Evolutionary conservation across 208 protist genomes (phyloP), one percentile per base, ranked within the genome.

Genomic region (Acanthamoeba royreba): DNA sequence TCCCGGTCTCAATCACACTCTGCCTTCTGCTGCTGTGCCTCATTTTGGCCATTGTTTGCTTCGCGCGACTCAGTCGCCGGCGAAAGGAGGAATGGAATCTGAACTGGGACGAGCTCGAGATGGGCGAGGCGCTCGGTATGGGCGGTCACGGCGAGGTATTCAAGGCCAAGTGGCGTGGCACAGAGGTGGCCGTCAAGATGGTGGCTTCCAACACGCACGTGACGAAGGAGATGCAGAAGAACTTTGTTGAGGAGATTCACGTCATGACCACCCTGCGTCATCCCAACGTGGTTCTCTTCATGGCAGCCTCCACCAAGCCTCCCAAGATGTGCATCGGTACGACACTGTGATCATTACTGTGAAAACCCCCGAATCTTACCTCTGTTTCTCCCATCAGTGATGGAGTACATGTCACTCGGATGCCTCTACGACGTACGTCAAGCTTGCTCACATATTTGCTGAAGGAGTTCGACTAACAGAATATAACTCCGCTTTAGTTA

Each of bases 151-250:
- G 79, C 43, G 79, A 87, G 55, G 85, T 91, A 4, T 72, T 72
- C 35, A 66, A 72, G 85, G 85, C 85, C 52, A 2, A 40, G 22
- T 91, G 85, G 85, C 40, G 42, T 33, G 85, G 85, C 15, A 91
- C 85, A 33, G 85, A 74, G 8, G 85, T 91, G 46, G 85, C 85
- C 1, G 85, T 91, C 2, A 91, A 91, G 35, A 25, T 87, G 79
- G 42, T 87, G 5, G 79, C 79, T 8, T 35, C 46, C 5, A 45
- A 25, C 46, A n/a, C 53, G 53, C 25, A 31, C 13, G 17, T 87
- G 25, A 40, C 33, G 13, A 87, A 87, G 43, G 42, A 43, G 43
- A 49, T 87, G 79, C 17, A 87, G 79, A 87, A 87, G 2, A 87
- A 55, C 43, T 87, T 87, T 40, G 42, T 38, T n/a, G 13, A 87